These are phyloP conservation scores for Linnemannia zychae DNA, from an alignment of 192 early-diverging fungal species.

Conservation along the genomic window DNA sequence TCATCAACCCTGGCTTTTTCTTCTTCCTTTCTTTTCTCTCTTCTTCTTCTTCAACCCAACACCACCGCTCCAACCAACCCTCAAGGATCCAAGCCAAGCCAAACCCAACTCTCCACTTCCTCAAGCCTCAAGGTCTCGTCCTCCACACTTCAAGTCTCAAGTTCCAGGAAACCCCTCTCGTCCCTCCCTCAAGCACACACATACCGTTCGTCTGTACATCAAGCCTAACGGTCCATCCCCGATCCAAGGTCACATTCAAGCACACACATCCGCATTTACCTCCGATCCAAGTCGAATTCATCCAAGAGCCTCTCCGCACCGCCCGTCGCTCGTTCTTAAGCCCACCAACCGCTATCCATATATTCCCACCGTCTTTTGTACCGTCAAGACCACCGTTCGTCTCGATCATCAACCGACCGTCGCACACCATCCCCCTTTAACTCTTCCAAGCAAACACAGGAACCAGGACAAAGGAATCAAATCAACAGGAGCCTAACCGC, in stretches of 20 bases:
- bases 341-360: background rate
- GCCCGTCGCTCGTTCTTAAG: background rate
- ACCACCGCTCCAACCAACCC: background rate
- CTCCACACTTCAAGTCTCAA: background rate
- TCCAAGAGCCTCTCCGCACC: background rate
- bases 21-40: background rate
- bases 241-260: constrained; percentile 7
- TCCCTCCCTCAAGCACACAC: background rate
- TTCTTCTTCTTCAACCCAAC: background rate
- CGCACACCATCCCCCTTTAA: background rate
- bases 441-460: background rate
- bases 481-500: background rate
- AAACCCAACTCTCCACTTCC: background rate
- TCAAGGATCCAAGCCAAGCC: background rate
- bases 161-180: background rate
- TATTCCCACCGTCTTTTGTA: background rate
- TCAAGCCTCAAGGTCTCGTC: constrained; percentile 3
- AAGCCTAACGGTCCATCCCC: constrained; percentile 2
- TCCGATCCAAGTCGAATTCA: background rate
- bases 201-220: background rate
- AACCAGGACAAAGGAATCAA: constrained; percentile 3
- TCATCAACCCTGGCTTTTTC: background rate
- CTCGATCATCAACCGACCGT: background rate
- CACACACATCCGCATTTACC: background rate
- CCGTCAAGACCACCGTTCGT: background rate